A percentile compares a stretch with the other conserved stretches of the same genome.
phyloP scores from a whole-genome alignment of 805 yeast species.

The Metschnikowia lunata region DNA sequence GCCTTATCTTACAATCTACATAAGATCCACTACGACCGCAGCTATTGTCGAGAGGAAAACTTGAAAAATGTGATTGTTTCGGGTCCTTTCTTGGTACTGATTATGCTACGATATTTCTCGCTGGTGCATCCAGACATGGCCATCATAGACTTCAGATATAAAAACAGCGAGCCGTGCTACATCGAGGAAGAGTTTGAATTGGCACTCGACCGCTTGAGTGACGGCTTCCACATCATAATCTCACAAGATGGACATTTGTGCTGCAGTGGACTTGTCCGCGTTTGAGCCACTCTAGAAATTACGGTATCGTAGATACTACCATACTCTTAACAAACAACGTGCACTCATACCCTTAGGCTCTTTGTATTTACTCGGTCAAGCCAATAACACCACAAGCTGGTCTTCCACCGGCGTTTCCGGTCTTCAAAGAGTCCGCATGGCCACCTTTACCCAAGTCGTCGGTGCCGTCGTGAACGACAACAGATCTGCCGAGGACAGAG shows the following conservation, averaged over 20 bases:
- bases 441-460: slow-evolving; percentile 97
- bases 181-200: slow-evolving; percentile 27
- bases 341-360: slow-evolving; percentile 4
- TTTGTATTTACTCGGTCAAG: slow-evolving; percentile 36
- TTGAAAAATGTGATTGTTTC: slow-evolving; percentile 64
- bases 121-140: slow-evolving; percentile 11
- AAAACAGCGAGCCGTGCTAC: slow-evolving; percentile 48
- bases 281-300: background rate
- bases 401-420: slow-evolving; percentile 98
- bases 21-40: slow-evolving; percentile 67
- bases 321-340: background rate
- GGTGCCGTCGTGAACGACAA: slow-evolving; percentile 86
- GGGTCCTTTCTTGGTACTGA: slow-evolving; percentile 73
- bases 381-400: slow-evolving; percentile 99
- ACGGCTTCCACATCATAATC: slow-evolving; percentile 1
- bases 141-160: slow-evolving; percentile 41
- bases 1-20: slow-evolving; percentile 82
- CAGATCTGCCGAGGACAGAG: slow-evolving; percentile 91
- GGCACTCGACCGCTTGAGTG: background rate
- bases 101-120: slow-evolving; percentile 49
- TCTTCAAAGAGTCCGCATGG: slow-evolving; percentile 82
- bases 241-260: slow-evolving; percentile 3
- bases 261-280: slow-evolving; percentile 8
- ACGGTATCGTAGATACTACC: background rate
- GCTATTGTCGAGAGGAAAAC: slow-evolving; percentile 55